Conservation (phyloP, 371 early-diverging fungal species). For the Haplosporangium sp. region DNA sequence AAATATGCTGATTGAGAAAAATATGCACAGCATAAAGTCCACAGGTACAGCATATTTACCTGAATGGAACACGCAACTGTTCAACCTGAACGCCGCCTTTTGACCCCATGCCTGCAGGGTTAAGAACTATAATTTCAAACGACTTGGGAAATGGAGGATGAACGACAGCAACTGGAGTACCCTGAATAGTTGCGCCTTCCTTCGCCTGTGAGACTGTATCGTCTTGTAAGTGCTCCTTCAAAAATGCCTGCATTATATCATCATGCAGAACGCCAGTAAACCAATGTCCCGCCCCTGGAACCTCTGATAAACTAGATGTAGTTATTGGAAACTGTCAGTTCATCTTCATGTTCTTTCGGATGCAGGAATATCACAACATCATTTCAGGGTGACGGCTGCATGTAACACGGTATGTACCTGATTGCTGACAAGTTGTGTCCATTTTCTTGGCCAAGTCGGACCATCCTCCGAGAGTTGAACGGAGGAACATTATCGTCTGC, state of each 20-base stretch:
- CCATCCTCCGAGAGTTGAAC: constrained; percentile 69
- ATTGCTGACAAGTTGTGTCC: constrained; percentile 52
- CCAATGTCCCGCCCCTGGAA: constrained; percentile 72
- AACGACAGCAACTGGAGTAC: background rate
- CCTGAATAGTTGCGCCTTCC: background rate
- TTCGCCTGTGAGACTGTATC: constrained; percentile 15
- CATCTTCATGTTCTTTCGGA: background rate
- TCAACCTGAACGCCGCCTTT: constrained; percentile 71
- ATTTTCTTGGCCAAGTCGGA: constrained; percentile 72
- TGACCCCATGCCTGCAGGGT: constrained; percentile 73
- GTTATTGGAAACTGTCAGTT: too few species aligned
- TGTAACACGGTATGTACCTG: constrained; percentile 33
- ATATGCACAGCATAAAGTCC: too few species aligned
- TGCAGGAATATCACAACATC: background rate
- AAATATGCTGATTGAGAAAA: too few species aligned
- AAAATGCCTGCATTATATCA: constrained; percentile 58
- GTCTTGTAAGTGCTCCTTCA: constrained; percentile 43
- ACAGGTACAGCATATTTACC: constrained; percentile 41
- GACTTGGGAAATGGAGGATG: constrained; percentile 54
- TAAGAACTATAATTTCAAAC: constrained; percentile 70
- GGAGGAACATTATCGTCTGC: constrained; percentile 81
- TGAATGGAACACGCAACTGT: constrained; percentile 70
- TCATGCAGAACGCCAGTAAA: constrained; percentile 67
- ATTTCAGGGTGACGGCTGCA: background rate
- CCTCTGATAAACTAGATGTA: constrained; percentile 64